These are phyloP conservation scores for Diaporthe amygdali DNA, from an alignment of 2,329 filamentous ascomycete species.

Conservation along the genomic window DNA sequence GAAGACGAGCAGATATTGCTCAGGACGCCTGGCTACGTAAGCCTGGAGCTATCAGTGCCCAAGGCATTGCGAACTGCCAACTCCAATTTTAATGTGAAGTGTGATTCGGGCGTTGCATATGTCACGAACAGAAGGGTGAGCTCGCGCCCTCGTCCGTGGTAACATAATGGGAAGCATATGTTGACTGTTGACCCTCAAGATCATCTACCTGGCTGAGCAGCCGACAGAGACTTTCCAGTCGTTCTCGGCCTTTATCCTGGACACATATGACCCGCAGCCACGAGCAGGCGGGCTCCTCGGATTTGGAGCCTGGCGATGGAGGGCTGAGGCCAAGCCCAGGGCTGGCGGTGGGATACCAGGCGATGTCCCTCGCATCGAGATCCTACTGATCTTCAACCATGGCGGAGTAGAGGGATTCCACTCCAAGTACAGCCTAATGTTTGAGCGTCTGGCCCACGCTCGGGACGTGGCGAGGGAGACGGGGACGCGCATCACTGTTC, in stretches of 20 bases:
- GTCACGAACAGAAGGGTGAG: conserved; percentile 85
- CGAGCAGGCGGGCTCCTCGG: conserved; percentile 71
- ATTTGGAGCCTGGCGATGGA: conserved; percentile 93
- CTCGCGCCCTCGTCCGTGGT: conserved; percentile 17
- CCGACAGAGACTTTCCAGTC: conserved; percentile 77
- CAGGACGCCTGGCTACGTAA: conserved; percentile 80
- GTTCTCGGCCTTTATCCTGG: conserved; percentile 87
- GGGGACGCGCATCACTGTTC: conserved; percentile 64
- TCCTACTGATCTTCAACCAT: conserved; percentile 91
- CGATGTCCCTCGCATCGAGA: conserved; percentile 73
- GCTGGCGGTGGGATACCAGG: conserved; percentile 82
- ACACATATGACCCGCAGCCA: conserved; percentile 85
- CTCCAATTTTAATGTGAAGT: conserved; percentile 71
- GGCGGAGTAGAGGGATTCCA: conserved; percentile 95
- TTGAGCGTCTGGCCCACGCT: conserved; percentile 81
- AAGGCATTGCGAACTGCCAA: conserved; percentile 65
- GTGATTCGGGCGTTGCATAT: conserved; percentile 76
- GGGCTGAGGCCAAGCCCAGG: conserved; percentile 79
- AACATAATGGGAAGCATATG: not conserved
- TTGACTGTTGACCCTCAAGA: conserved; percentile 49
- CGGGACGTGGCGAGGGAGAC: conserved; percentile 75
- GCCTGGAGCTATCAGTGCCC: conserved; percentile 74
- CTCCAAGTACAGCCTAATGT: conserved; percentile 80
- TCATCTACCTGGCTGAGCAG: conserved; percentile 84
- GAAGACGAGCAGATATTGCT: conserved; percentile 83